phyloP scores from a whole-genome alignment of 305 asterid species.

The Fraxinus xanthoxyloides region DNA sequence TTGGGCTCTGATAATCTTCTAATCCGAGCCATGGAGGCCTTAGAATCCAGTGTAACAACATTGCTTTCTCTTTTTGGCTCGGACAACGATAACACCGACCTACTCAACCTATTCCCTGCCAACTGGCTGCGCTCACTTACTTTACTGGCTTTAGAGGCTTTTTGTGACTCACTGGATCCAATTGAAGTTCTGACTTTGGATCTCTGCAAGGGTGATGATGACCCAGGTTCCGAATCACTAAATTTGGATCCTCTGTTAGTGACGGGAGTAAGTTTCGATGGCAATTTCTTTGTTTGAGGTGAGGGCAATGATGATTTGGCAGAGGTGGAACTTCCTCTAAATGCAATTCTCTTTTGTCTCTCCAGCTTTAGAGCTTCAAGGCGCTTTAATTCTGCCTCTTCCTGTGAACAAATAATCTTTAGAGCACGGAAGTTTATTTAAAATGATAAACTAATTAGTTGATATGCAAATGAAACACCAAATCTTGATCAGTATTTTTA shows the following conservation, averaged over 20 bases:
- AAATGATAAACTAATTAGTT: background rate
- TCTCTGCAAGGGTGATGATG: constrained; percentile 95
- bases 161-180: constrained; percentile 45
- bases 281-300: constrained; percentile 54
- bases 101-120: constrained; percentile 63
- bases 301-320: constrained; percentile 45
- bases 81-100: constrained; percentile 74
- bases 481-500: constrained; percentile 1
- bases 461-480: constrained; percentile 3
- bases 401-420: constrained; percentile 48
- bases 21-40: constrained; percentile 65
- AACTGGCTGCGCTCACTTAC: constrained; percentile 47
- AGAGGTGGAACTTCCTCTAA: constrained; percentile 57
- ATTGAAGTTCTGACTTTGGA: constrained; percentile 71
- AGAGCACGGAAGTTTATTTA: constrained; percentile 13
- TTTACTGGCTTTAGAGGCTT: constrained; percentile 56
- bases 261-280: constrained; percentile 63
- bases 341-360: constrained; percentile 88
- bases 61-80: constrained; percentile 55
- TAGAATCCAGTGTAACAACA: constrained; percentile 62
- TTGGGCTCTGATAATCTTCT: constrained; percentile 94
- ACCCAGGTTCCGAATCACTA: constrained; percentile 87
- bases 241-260: constrained; percentile 80
- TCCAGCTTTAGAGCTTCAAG: constrained; percentile 78
- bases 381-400: constrained; percentile 69